phyloP scores from a whole-genome alignment of 805 yeast species.

The Wickerhamiella alocasiicola region DNA sequence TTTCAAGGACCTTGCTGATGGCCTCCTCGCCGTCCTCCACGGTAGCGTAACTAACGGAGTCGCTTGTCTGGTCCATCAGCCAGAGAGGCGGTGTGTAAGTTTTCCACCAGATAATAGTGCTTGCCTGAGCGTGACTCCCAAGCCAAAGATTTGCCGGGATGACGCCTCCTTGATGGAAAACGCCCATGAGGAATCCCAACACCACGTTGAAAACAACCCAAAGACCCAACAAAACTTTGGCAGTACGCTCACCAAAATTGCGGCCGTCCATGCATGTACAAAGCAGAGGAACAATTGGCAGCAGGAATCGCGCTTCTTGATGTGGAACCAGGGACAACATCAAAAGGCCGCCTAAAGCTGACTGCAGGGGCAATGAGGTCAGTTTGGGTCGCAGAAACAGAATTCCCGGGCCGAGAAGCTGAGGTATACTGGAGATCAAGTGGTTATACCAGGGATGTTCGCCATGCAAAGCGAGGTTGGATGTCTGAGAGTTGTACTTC shows the following conservation, averaged over 20 bases:
- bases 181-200: constrained; percentile 59
- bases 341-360: constrained; percentile 49
- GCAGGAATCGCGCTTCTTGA: constrained; percentile 81
- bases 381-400: constrained; percentile 35
- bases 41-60: constrained; percentile 20
- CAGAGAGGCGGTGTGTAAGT: constrained; percentile 91
- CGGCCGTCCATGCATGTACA: constrained; percentile 37
- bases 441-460: constrained; percentile 71
- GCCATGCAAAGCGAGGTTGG: constrained; percentile 68
- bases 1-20: background rate
- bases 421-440: constrained; percentile 61
- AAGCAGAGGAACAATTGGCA: constrained; percentile 66
- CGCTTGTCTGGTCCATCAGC: constrained; percentile 37
- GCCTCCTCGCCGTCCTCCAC: constrained; percentile 12
- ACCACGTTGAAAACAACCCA: constrained; percentile 58
- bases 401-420: constrained; percentile 66
- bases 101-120: constrained; percentile 70
- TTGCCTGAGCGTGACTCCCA: constrained; percentile 20
- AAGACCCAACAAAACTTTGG: constrained; percentile 18
- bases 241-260: constrained; percentile 14
- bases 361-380: constrained; percentile 42
- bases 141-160: constrained; percentile 42
- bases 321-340: constrained; percentile 69
- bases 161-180: constrained; percentile 83
- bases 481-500: constrained; percentile 46